Conservation (phyloP, 371 early-diverging fungal species). For the Gilbertella persicaria region DNA sequence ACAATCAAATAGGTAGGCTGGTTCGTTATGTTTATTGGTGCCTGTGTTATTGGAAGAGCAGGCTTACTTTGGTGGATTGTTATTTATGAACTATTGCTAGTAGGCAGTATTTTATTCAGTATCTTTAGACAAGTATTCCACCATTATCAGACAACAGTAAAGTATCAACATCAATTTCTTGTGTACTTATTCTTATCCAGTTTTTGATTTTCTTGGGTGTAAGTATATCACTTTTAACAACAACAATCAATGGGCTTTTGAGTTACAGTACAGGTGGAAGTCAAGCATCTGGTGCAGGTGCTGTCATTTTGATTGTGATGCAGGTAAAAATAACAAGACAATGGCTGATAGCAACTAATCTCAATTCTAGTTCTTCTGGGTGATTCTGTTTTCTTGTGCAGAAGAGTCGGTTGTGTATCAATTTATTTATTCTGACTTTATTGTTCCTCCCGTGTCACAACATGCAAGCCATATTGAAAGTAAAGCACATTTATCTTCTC, state of each 20-base stretch:
- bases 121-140: slow-evolving; percentile 31
- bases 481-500: slow-evolving; percentile 19
- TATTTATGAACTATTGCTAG: slow-evolving; percentile 38
- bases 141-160: slow-evolving; percentile 43
- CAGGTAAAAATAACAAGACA: slow-evolving; percentile 11
- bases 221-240: slow-evolving; percentile 34
- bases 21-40: slow-evolving; percentile 42
- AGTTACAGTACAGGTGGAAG: slow-evolving; percentile 11
- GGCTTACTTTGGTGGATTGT: slow-evolving; percentile 42
- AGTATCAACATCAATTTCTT: too few species aligned
- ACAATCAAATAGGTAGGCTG: slow-evolving; percentile 32
- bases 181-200: too few species aligned
- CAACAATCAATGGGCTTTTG: slow-evolving; percentile 18
- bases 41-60: slow-evolving; percentile 29
- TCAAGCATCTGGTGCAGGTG: slow-evolving; percentile 39
- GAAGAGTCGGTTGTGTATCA: slow-evolving; percentile 46
- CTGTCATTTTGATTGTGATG: slow-evolving; percentile 38
- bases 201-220: slow-evolving; percentile 39
- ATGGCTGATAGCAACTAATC: not conserved
- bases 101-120: slow-evolving; percentile 28
- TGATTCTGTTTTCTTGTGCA: slow-evolving; percentile 47
- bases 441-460: slow-evolving; percentile 12
- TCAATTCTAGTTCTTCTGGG: slow-evolving; percentile 37
- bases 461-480: slow-evolving; percentile 17
- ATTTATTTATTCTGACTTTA: slow-evolving; percentile 20